Base-by-base conservation (phyloP, 306 rosid species). In the Prunus mongolica region DNA sequence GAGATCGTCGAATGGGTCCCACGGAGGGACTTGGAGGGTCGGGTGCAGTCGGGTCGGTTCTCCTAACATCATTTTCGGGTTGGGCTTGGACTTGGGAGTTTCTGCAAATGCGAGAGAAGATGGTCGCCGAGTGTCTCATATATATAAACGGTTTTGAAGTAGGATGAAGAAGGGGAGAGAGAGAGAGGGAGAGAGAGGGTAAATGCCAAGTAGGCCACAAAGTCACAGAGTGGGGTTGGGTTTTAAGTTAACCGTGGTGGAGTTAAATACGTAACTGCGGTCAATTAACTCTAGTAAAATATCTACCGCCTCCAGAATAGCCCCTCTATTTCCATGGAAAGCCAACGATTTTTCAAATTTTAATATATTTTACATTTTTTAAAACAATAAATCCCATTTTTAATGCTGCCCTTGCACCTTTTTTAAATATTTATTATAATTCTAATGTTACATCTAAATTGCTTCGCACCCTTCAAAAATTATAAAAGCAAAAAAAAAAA, bases 1-100 rank as follows among this genome's bases (percentile, higher is more conserved):
- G 16, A 32, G 67, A 72, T 73, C 79, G 1, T 83, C 87, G 22
- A 41, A 57, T 18, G 85, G 76, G 79, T 89, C 85, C 86, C 86
- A 82, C 3, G 32, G 77, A 9, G 89, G 84, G 20, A 86, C 73
- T 75, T 82, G 84, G 63, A 88, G 67, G 69, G 77, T 90, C 9
- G 83, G 82, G 49, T 69, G 47, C 2, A 61, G 70, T 15, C 73
- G 74, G 55, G 49, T 65, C 34, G 60, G 72, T 56, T 89, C 82
- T 27, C 82, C 74, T 38, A 81, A 71, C 85, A 83, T 85, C 81
- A 70, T 86, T 49, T 12, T 72, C 15, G 55, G 8, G 4, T 15
- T 11, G n/a, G 55, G 15, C 22, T 44, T 51, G 30, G 46, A 54
- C 41, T 3, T 15, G 10, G 38, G 32, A 5, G 69, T 9, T 65